Conservation (phyloP, 768 basidiomycete species). For the Leccinum subtestaceum region DNA sequence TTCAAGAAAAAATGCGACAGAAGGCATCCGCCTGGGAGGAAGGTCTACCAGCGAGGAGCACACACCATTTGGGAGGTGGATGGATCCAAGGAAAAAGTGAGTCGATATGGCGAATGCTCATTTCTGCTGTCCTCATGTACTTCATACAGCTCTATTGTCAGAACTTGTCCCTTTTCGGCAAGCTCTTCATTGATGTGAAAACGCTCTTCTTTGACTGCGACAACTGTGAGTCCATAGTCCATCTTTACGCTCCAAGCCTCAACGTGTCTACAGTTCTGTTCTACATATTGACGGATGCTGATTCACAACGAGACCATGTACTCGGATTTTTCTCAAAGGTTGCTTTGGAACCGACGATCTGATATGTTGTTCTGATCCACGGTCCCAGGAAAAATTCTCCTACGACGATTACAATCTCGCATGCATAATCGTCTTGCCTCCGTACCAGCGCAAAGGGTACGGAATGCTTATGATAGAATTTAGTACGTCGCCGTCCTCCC, state of each 20-base stretch:
- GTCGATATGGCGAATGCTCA: slow-evolving; percentile 12
- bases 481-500: slow-evolving; percentile 54
- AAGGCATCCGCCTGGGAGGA: slow-evolving; percentile 78
- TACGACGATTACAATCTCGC: slow-evolving; percentile 98
- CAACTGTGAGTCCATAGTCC: slow-evolving; percentile 55
- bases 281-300: slow-evolving; percentile 87
- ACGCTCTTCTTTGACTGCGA: slow-evolving; percentile 90
- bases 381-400: slow-evolving; percentile 79
- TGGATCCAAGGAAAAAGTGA: slow-evolving; percentile 79
- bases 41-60: slow-evolving; percentile 87
- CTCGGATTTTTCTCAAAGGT: slow-evolving; percentile 73
- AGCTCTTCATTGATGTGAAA: slow-evolving; percentile 98
- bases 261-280: slow-evolving; percentile 57
- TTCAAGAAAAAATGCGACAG: slow-evolving; percentile 63
- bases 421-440: slow-evolving; percentile 93
- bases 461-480: slow-evolving; percentile 98
- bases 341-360: background rate
- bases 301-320: slow-evolving; percentile 74
- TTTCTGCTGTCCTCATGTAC: background rate
- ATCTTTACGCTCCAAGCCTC: background rate
- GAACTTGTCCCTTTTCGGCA: slow-evolving; percentile 92
- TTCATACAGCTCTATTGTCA: slow-evolving; percentile 84
- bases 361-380: background rate
- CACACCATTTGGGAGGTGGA: slow-evolving; percentile 96
- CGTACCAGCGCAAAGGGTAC: slow-evolving; percentile 84